Percentiles rank a stretch among this genome's conserved stretches.
Evolutionary conservation across 345 rosid genomes (phyloP).

Genomic region (Laguncularia racemosa): DNA sequence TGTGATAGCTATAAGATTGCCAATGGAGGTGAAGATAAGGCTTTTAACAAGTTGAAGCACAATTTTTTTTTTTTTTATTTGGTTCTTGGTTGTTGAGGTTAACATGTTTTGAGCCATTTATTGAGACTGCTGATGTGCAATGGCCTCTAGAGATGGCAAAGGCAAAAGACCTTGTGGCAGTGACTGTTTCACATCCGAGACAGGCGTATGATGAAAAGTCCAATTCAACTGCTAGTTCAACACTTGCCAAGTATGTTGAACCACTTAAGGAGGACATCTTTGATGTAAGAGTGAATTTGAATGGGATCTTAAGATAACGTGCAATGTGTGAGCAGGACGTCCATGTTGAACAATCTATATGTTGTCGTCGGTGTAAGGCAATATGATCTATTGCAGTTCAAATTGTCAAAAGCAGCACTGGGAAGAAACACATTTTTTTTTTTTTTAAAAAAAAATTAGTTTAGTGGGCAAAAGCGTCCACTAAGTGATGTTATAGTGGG

Average conservation of each 20-base stretch:
- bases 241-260: slow-evolving; percentile 36
- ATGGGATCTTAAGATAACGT: slow-evolving; percentile 26
- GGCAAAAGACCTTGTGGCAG: slow-evolving; percentile 50
- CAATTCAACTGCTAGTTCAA: slow-evolving; percentile 29
- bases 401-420: too few species aligned
- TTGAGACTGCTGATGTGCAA: slow-evolving; percentile 66
- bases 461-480: too few species aligned
- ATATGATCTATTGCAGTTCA: slow-evolving; percentile 31
- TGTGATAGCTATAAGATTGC: too few species aligned
- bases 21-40: too few species aligned
- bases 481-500: too few species aligned
- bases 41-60: too few species aligned
- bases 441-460: too few species aligned
- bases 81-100: slow-evolving; percentile 36
- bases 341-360: slow-evolving; percentile 32
- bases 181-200: slow-evolving; percentile 51
- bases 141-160: slow-evolving; percentile 57
- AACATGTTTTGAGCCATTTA: slow-evolving; percentile 43
- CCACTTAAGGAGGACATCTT: slow-evolving; percentile 25
- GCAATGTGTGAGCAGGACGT: slow-evolving; percentile 41
- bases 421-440: too few species aligned
- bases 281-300: slow-evolving; percentile 16
- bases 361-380: slow-evolving; percentile 44
- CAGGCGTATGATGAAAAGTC: slow-evolving; percentile 48
- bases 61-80: too few species aligned